Evolutionary conservation across 1,139 yeast species (phyloP).

Genomic region (Groenewaldozyma sp.): DNA sequence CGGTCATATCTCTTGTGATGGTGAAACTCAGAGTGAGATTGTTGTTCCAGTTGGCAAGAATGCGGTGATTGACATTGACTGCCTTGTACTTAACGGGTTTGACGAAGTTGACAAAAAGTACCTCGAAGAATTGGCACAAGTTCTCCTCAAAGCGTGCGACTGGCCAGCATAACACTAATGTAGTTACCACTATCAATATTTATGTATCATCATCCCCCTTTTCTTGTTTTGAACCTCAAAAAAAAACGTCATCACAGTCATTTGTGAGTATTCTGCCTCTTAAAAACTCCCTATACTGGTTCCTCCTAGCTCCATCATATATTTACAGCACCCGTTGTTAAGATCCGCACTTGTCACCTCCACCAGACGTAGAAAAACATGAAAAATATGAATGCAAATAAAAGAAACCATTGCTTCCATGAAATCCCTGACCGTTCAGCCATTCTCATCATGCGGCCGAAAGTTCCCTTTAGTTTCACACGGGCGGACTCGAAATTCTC

Average conservation of each 20-base stretch:
- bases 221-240: too few relatives aligned
- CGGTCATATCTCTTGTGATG: constrained; percentile 96
- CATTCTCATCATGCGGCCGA: constrained; percentile 67
- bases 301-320: neutral
- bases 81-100: constrained; percentile 56
- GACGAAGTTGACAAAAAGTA: constrained; percentile 48
- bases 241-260: too few relatives aligned
- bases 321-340: neutral
- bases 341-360: constrained; percentile 17
- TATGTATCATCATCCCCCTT: too few relatives aligned
- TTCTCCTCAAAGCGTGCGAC: constrained; percentile 43
- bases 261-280: neutral
- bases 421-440: constrained; percentile 75
- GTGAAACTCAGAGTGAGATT: constrained; percentile 85
- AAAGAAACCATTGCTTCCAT: constrained; percentile 68
- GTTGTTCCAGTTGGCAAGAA: constrained; percentile 66
- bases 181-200: too few relatives aligned
- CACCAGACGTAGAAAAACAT: constrained; percentile 81
- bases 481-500: constrained; percentile 41
- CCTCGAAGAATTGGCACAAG: constrained; percentile 50
- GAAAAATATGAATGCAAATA: constrained; percentile 52
- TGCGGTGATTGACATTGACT: constrained; percentile 90
- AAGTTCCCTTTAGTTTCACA: constrained; percentile 52
- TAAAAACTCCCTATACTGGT: neutral
- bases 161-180: constrained; percentile 15